Evolutionary conservation across 164 flowering plant genomes (phyloP).

Genomic region (Taxillus chinensis): DNA sequence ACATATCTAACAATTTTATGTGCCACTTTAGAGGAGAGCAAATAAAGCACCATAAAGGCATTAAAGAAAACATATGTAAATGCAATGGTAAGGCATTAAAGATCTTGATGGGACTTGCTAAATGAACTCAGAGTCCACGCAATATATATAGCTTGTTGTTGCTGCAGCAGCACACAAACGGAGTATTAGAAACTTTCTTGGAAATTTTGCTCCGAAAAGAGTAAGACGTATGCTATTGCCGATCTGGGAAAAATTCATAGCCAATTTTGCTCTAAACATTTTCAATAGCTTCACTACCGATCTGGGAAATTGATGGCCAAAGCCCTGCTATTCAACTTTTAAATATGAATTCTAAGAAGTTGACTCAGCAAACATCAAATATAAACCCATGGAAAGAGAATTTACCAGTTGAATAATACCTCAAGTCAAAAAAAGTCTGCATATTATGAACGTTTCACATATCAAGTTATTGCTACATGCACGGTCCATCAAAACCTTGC

Average conservation of each 20-base stretch:
- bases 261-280: too few relatives aligned
- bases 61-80: too few relatives aligned
- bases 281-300: too few relatives aligned
- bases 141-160: slow-evolving; percentile 48
- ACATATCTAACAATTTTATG: too few relatives aligned
- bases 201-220: slow-evolving; percentile 27
- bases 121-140: slow-evolving; percentile 57
- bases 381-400: slow-evolving; percentile 4
- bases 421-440: too few relatives aligned
- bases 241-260: too few relatives aligned
- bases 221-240: slow-evolving; percentile 42
- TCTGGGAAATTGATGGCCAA: slow-evolving; percentile 54
- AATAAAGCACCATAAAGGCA: too few relatives aligned
- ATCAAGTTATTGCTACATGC: too few relatives aligned
- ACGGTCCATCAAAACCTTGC: too few relatives aligned
- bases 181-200: slow-evolving; percentile 10
- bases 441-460: too few relatives aligned
- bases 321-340: slow-evolving; percentile 43
- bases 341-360: slow-evolving; percentile 4
- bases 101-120: slow-evolving; percentile 24
- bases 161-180: slow-evolving; percentile 35
- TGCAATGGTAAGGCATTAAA: too few relatives aligned
- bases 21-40: too few relatives aligned
- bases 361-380: slow-evolving; percentile 2
- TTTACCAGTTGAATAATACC: slow-evolving; percentile 66